Evolutionary conservation across 257 asterid species (phyloP).

Genomic region (Hygrophila difformis): DNA sequence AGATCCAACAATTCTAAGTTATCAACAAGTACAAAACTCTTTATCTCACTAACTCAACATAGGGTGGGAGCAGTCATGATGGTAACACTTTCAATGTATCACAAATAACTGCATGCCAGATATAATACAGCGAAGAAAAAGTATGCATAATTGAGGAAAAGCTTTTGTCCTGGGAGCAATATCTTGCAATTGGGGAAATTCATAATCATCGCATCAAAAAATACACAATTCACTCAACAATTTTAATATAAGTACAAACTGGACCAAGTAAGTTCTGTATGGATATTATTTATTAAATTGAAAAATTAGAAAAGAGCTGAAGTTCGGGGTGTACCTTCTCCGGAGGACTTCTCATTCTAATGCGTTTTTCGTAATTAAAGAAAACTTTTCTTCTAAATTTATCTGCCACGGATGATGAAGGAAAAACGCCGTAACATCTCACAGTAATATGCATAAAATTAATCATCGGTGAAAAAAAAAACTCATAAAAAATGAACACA

Average conservation of each 20-base stretch:
- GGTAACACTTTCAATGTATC: constrained; percentile 2
- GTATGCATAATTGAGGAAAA: background rate
- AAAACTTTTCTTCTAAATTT: constrained; percentile 69
- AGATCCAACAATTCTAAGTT: background rate
- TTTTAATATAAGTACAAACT: no score
- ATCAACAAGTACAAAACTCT: background rate
- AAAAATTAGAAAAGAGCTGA: no score
- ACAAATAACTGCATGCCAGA: constrained; percentile 1
- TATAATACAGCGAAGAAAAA: background rate
- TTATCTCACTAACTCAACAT: background rate
- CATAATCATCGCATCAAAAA: no score
- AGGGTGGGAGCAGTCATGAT: background rate
- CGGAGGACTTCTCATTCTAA: constrained; percentile 91
- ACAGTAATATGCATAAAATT: background rate
- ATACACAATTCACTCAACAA: no score
- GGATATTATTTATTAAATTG: background rate
- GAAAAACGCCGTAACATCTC: background rate
- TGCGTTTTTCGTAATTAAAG: constrained; percentile 84
- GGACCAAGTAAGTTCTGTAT: constrained; percentile 1
- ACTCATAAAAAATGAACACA: background rate
- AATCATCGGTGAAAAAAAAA: background rate
- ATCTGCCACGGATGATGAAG: constrained; percentile 30
- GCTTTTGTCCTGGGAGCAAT: no score
- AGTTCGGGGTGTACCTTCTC: constrained; percentile 93
- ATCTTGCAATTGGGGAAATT: no score